A percentile compares a stretch with the other conserved stretches of the same genome.
These are phyloP conservation scores for Grosmannia clavigera DNA, from an alignment of 2,329 filamentous ascomycete species.

Conservation along the genomic window DNA sequence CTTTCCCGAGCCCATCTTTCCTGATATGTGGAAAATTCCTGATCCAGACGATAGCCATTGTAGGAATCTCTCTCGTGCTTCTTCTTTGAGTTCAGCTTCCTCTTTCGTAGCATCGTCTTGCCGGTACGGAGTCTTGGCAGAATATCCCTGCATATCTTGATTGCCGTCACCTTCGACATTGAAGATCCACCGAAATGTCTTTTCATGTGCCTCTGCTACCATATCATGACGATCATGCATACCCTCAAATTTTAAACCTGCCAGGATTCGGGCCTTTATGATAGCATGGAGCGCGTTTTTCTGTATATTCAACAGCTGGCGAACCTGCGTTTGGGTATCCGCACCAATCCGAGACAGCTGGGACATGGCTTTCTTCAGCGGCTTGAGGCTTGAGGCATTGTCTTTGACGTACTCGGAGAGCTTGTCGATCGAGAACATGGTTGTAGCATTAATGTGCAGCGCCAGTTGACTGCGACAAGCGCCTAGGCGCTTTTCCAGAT, in stretches of 20 bases:
- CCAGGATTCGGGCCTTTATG: constrained; percentile 1
- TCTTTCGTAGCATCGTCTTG: neutral
- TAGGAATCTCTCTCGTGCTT: neutral
- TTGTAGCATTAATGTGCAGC: constrained; percentile 3
- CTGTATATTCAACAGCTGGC: neutral
- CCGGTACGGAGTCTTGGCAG: no score
- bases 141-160: no score
- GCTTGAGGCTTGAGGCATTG: neutral
- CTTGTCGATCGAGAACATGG: neutral
- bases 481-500: constrained; percentile 7
- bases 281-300: neutral
- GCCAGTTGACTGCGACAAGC: constrained; percentile 8
- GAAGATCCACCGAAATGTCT: constrained; percentile 11
- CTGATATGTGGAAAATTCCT: constrained; percentile 4
- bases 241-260: constrained; percentile 3
- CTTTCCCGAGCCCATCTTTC: constrained; percentile 5
- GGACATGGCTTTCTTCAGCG: neutral
- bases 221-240: constrained; percentile 8
- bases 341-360: neutral
- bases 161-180: neutral
- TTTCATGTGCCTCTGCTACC: constrained; percentile 5
- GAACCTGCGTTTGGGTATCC: neutral
- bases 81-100: neutral
- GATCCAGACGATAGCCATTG: neutral
- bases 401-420: neutral